phyloP scores from a whole-genome alignment of 108 stramenopile species.

The Hondaea fermentalgiana region DNA sequence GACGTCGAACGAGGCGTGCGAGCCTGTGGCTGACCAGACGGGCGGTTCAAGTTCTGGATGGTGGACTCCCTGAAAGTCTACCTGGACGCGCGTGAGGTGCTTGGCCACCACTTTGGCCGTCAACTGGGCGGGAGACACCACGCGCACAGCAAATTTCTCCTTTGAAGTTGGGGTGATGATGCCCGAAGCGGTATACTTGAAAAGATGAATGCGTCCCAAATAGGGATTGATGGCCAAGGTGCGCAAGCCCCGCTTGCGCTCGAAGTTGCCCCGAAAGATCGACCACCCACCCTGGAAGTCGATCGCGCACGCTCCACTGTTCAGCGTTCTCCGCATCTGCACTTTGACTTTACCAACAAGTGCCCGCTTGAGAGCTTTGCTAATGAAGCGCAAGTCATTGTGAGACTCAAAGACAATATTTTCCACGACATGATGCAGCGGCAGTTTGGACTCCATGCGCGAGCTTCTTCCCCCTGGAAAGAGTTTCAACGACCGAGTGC shows the following conservation, averaged over 20 bases:
- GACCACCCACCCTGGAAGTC: background rate
- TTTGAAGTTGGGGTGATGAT: background rate
- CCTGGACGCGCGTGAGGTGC: background rate
- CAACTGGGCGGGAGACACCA: background rate
- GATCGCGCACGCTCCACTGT: background rate
- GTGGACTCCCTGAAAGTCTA: background rate
- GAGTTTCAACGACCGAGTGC: too few species aligned
- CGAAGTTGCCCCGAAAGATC: background rate
- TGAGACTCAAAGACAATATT: background rate
- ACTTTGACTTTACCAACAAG: background rate
- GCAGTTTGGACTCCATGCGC: too few species aligned
- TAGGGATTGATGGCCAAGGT: background rate
- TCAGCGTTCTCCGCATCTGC: background rate
- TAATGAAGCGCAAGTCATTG: background rate
- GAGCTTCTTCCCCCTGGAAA: too few species aligned
- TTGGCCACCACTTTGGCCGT: background rate
- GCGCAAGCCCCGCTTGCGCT: background rate
- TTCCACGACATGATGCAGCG: background rate
- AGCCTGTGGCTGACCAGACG: too few species aligned
- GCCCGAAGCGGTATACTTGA: background rate
- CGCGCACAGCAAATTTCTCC: background rate
- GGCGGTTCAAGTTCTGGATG: background rate
- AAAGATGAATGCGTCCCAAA: background rate
- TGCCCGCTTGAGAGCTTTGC: background rate
- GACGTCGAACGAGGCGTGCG: background rate